phyloP scores from a whole-genome alignment of 1,139 yeast genomes.

The Nakaseomyces kungkrabaensis region DNA sequence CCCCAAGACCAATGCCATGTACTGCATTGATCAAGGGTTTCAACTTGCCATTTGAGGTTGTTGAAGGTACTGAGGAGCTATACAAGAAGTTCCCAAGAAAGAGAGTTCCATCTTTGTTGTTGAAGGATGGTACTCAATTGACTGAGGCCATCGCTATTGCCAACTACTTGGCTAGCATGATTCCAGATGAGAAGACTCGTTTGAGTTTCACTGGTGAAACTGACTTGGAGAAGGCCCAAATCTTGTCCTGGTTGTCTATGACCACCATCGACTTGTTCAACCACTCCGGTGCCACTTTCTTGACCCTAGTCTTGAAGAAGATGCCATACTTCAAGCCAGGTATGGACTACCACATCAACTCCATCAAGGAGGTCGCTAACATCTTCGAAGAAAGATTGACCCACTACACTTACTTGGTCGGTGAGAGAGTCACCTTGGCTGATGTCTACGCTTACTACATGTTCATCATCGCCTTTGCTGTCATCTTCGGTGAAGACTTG shows the following conservation, averaged over 20 bases:
- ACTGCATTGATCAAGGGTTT: slow-evolving; percentile 69
- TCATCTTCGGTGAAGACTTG: slow-evolving; percentile 59
- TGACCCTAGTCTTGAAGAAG: slow-evolving; percentile 24
- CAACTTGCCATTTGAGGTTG: slow-evolving; percentile 59
- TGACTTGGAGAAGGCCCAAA: slow-evolving; percentile 53
- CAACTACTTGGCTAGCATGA: slow-evolving; percentile 27
- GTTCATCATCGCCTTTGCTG: slow-evolving; percentile 47
- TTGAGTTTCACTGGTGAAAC: slow-evolving; percentile 44
- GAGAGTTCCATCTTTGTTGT: slow-evolving; percentile 68
- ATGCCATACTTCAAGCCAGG: slow-evolving; percentile 63
- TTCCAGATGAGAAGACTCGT: slow-evolving; percentile 21
- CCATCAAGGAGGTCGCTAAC: slow-evolving; percentile 34
- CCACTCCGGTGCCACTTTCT: slow-evolving; percentile 25
- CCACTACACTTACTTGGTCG: slow-evolving; percentile 71
- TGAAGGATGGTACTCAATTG: slow-evolving; percentile 70
- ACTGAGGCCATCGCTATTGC: slow-evolving; percentile 68
- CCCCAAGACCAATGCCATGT: slow-evolving; percentile 48
- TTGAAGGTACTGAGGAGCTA: slow-evolving; percentile 35
- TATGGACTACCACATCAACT: slow-evolving; percentile 42
- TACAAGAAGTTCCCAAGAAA: slow-evolving; percentile 58
- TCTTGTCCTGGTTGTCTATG: slow-evolving; percentile 66
- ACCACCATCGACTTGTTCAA: slow-evolving; percentile 54
- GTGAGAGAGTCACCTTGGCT: slow-evolving; percentile 75
- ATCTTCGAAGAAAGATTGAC: slow-evolving; percentile 51
- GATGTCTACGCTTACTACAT: slow-evolving; percentile 54